Base-by-base conservation (phyloP, 2,329 filamentous ascomycete species). In the Dryadomyces sulphureus region DNA sequence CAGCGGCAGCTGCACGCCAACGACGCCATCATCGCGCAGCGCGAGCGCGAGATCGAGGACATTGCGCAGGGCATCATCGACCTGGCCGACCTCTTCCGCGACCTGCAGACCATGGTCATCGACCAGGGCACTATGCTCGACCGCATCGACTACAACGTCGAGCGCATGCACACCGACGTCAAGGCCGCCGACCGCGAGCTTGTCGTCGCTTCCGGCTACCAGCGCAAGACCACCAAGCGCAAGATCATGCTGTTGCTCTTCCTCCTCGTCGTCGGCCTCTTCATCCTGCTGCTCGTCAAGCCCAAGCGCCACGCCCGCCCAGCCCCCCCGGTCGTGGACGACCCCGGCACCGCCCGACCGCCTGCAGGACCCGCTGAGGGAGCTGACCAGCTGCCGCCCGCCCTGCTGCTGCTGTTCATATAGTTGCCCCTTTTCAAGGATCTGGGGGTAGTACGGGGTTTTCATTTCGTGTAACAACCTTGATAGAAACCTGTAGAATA, bases 41-140 rank as follows among this genome's bases (percentile, higher is more conserved):
- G 92, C 52, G 92, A 98, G 64, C 81, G 84, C 36, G 92, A 96
- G 63, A 98, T 98, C 56, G 93, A 94, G 59, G 89, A 95, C 55
- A 98, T 98, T 52, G 92, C 92, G 2, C 89, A 95, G 60, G 90
- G 92, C 48, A 96, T 98, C 62, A 96, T 98, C 57, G 90, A 96
- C 60, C 70, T 98, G 7, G 86, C 90, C 4, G 92, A 95, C 60
- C 86, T 98, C 43, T 98, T 98, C 68, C 86, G 93, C 51, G 92
- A 98, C 57, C 69, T 98, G 25, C 92, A 98, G 63, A 81, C 73
- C 41, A 96, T 98, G 89, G 87, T 93, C 55, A 89, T 94, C 53
- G 84, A 92, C 59, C 84, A 92, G 62, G 87, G 87, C 45, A 92
- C 86, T 14, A 84, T 93, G 75, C 72, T 94, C 20, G 89, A 94